Conservation (phyloP, 257 asterid genomes). For the Plectranthus barbatus region DNA sequence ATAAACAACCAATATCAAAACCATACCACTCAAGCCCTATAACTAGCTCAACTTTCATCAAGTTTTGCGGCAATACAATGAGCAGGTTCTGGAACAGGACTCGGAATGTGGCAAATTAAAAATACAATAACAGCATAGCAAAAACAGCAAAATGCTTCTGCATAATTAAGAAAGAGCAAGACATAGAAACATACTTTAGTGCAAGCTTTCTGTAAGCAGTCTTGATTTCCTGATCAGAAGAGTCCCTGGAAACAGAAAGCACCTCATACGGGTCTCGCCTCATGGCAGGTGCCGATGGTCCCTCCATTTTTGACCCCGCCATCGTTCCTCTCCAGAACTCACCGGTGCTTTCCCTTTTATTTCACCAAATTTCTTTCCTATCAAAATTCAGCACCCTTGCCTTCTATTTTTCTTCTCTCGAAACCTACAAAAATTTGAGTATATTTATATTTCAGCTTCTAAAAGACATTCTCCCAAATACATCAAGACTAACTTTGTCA, state of each 20-base stretch:
- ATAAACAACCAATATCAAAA: neutral
- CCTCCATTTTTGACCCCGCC: slow-evolving; percentile 69
- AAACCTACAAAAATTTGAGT: slow-evolving; percentile 7
- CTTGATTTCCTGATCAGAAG: slow-evolving; percentile 95
- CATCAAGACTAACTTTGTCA: neutral
- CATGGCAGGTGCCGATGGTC: slow-evolving; percentile 58
- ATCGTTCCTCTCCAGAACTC: slow-evolving; percentile 23
- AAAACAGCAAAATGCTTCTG: neutral
- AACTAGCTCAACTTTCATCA: neutral
- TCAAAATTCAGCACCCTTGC: neutral
- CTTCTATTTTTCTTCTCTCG: neutral
- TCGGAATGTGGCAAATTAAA: neutral
- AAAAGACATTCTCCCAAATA: slow-evolving; percentile 17
- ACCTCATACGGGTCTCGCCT: slow-evolving; percentile 97
- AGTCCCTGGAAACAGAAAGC: slow-evolving; percentile 69
- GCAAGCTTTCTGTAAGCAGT: slow-evolving; percentile 98
- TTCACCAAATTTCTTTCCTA: neutral
- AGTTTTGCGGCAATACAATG: neutral
- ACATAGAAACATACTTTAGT: slow-evolving; percentile 57
- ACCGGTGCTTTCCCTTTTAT: slow-evolving; percentile 17
- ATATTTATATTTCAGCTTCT: slow-evolving; percentile 13
- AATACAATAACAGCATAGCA: neutral
- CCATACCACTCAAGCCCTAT: neutral
- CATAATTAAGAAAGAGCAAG: neutral
- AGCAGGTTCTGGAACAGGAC: neutral